phyloP scores from a whole-genome alignment of 2,329 filamentous ascomycete genomes.

The Aspergillus fischeri region DNA sequence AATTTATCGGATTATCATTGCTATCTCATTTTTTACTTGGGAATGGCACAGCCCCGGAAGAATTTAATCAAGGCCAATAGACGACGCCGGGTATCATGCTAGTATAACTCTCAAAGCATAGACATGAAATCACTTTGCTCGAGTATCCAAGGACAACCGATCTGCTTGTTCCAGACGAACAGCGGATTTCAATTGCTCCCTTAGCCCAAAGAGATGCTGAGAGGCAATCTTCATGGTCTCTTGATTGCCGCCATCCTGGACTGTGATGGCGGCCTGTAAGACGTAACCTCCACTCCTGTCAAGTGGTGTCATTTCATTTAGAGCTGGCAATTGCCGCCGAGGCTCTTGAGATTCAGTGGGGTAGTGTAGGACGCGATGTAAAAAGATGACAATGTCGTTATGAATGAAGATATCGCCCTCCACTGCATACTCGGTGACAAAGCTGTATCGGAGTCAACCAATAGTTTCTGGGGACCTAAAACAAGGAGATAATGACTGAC shows the following conservation, averaged over 20 bases:
- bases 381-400: constrained; percentile 53
- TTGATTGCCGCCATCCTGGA: constrained; percentile 53
- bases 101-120: constrained; percentile 3
- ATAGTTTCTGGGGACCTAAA: constrained; percentile 7
- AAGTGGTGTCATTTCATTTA: constrained; percentile 46
- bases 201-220: constrained; percentile 52
- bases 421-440: constrained; percentile 54
- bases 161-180: constrained; percentile 56
- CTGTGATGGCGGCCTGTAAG: constrained; percentile 54
- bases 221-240: constrained; percentile 52
- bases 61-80: not conserved
- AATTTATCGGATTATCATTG: not conserved
- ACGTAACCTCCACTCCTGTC: constrained; percentile 57
- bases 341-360: constrained; percentile 35
- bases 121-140: constrained; percentile 47
- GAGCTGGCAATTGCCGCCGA: constrained; percentile 38
- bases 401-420: constrained; percentile 56
- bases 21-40: not conserved
- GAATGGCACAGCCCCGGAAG: not conserved
- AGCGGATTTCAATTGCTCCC: constrained; percentile 51
- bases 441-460: constrained; percentile 36
- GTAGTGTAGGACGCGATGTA: constrained; percentile 53
- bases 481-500: constrained; percentile 34
- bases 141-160: constrained; percentile 56
- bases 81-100: constrained; percentile 6